Conservation (phyloP, 75 land plant species). For the Pinus taeda region DNA sequence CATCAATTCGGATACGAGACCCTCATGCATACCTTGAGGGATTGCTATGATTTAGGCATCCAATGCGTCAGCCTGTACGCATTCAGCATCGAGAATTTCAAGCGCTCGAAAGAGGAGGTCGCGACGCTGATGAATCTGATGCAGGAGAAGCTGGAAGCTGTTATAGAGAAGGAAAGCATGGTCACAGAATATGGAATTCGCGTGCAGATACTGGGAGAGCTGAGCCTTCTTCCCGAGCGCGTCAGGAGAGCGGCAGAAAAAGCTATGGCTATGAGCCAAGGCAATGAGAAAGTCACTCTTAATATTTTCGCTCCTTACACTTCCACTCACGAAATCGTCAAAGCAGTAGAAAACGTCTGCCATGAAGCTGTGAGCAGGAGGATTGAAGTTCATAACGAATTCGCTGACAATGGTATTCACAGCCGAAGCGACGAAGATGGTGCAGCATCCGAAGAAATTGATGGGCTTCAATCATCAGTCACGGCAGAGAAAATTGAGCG, state of each 20-base stretch:
- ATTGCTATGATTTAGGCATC: slow-evolving; percentile 37
- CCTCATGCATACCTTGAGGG: slow-evolving; percentile 13
- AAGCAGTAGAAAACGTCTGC: slow-evolving; percentile 12
- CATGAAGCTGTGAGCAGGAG: no score
- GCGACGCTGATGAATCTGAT: slow-evolving; percentile 35
- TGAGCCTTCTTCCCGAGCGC: slow-evolving; percentile 22
- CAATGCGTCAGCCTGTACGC: slow-evolving; percentile 44
- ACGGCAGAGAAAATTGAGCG: slow-evolving; percentile 19
- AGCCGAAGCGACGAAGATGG: no score
- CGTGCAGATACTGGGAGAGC: slow-evolving; percentile 32
- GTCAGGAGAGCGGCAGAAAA: slow-evolving; percentile 25
- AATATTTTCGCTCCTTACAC: slow-evolving; percentile 48
- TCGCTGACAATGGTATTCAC: no score
- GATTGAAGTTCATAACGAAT: no score
- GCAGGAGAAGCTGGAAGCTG: slow-evolving; percentile 32
- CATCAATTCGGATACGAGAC: slow-evolving; percentile 24
- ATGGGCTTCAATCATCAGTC: neutral
- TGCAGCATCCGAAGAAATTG: no score
- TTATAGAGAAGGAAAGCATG: slow-evolving; percentile 24
- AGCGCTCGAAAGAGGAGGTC: slow-evolving; percentile 31
- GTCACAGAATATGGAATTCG: slow-evolving; percentile 12
- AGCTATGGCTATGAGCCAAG: slow-evolving; percentile 14
- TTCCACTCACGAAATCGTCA: slow-evolving; percentile 37
- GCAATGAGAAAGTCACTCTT: slow-evolving; percentile 18
- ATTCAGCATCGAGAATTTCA: slow-evolving; percentile 55